Base-by-base conservation (phyloP, 179 eudicot species). In the Drosera spatulata region DNA sequence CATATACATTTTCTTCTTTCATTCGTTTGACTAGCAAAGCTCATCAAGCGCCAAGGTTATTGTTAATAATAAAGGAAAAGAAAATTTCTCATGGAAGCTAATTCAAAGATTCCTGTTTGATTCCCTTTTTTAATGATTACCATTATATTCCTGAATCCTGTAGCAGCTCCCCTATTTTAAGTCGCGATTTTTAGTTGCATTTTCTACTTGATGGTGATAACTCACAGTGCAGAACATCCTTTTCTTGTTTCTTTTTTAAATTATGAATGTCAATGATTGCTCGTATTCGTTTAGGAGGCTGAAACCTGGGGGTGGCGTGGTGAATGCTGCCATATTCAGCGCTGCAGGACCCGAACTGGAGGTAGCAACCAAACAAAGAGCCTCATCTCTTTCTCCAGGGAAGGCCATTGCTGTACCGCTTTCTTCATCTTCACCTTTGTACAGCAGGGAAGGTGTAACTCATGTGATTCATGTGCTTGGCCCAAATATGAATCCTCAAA, bases 381-480 rank as follows among this genome's bases (percentile, higher is more conserved):
- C 98, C 46, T 76, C 62, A 40, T 70, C 89, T 59, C 85, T 91
- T 61, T 2, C 67, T 49, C 85, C 98, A 41, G 98, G 98, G 64
- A 80, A 79, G 74, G 80, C 91, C 61, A 56, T 86, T 9, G 78
- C 77, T 63, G 88, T 91, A 46, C 89, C 91, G 46, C 83, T 91
- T 45, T 81, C 98, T 57, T 69, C 85, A 58, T 66, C 77, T 63
- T 91, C 98, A 69, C 95, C 87, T 58, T 74, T 88, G 63, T 82
- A 64, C 71, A 71, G 59, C 40, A 69, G 71, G 64, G 96, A 91
- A 79, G 89, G 95, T 56, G 87, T 91, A n/a, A 82, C 95, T 50
- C 96, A 91, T 82, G 93, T 91, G 71, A 80, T 91, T 69, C 98
- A 91, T 81, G 98, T 88, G 64, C 87, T 91, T 77, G 98, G 98